A percentile compares a stretch with the other conserved stretches of the same genome.
Conservation (phyloP, 106 monocot genomes). For the Chionographis japonica region DNA sequence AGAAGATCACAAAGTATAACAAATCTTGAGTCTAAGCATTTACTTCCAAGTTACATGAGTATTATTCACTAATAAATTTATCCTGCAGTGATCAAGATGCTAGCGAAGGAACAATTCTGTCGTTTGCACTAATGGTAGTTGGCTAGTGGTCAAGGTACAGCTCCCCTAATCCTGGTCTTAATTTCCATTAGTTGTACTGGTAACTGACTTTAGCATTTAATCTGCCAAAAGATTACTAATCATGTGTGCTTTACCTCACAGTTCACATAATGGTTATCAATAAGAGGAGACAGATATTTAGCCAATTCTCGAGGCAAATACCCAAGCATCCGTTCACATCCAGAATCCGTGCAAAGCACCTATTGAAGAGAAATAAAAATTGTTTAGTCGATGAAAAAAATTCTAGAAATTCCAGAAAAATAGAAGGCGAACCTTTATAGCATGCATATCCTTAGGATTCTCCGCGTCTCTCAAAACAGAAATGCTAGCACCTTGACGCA, state of each 20-base stretch:
- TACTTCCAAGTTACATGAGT: no score
- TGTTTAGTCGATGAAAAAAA: not conserved
- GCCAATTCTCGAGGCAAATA: slow-evolving; percentile 81
- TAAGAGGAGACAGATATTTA: slow-evolving; percentile 64
- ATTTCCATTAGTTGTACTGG: no score
- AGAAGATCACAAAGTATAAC: no score
- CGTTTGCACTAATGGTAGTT: no score
- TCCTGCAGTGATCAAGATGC: no score
- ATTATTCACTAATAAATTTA: no score
- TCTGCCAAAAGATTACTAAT: not conserved
- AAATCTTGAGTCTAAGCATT: no score
- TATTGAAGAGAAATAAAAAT: slow-evolving; percentile 17
- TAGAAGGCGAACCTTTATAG: slow-evolving; percentile 61
- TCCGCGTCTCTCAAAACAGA: slow-evolving; percentile 54
- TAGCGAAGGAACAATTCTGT: no score
- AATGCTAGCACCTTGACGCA: slow-evolving; percentile 42
- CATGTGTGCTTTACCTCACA: slow-evolving; percentile 45
- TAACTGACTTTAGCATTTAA: no score
- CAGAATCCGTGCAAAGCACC: slow-evolving; percentile 58
- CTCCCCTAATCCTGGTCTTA: no score
- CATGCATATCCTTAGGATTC: slow-evolving; percentile 75
- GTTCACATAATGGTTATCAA: slow-evolving; percentile 51
- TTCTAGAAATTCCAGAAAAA: not conserved
- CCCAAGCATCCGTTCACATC: slow-evolving; percentile 41
- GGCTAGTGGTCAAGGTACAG: no score